Percentiles rank a stretch among this genome's conserved stretches.
Evolutionary conservation across 306 rosid genomes (phyloP).

Genomic region (Comarum palustre): DNA sequence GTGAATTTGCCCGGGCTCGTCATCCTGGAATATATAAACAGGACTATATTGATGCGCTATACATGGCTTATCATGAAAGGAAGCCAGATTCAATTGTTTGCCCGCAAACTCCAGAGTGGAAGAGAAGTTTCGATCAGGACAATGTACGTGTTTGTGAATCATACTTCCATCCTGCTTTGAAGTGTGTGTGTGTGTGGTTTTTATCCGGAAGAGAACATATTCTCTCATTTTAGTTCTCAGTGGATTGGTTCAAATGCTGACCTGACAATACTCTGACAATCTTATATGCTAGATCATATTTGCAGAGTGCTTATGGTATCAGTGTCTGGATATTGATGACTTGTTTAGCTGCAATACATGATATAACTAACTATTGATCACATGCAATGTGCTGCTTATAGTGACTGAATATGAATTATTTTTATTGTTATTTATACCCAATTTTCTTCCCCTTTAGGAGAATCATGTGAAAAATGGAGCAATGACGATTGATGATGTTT

Average conservation of each 20-base stretch:
- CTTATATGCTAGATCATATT: not conserved
- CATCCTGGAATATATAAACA: slow-evolving; percentile 98
- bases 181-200: too few relatives aligned
- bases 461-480: slow-evolving; percentile 40
- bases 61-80: slow-evolving; percentile 75
- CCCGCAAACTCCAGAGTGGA: slow-evolving; percentile 96
- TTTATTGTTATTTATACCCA: not conserved
- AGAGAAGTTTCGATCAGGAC: slow-evolving; percentile 71
- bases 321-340: not conserved
- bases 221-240: not conserved
- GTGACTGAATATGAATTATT: not conserved
- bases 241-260: not conserved
- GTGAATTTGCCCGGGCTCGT: slow-evolving; percentile 73
- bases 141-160: slow-evolving; percentile 50
- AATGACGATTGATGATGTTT: slow-evolving; percentile 90
- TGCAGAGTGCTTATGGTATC: not conserved
- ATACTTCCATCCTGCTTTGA: not conserved
- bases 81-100: slow-evolving; percentile 71
- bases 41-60: slow-evolving; percentile 79
- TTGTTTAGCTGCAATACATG: not conserved
- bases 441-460: slow-evolving; percentile 44
- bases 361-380: not conserved
- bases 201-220: not conserved
- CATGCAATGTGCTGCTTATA: not conserved
- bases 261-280: not conserved